Base-by-base conservation (phyloP, 2,329 filamentous ascomycete genomes). In the Paecilomyces niveus region DNA sequence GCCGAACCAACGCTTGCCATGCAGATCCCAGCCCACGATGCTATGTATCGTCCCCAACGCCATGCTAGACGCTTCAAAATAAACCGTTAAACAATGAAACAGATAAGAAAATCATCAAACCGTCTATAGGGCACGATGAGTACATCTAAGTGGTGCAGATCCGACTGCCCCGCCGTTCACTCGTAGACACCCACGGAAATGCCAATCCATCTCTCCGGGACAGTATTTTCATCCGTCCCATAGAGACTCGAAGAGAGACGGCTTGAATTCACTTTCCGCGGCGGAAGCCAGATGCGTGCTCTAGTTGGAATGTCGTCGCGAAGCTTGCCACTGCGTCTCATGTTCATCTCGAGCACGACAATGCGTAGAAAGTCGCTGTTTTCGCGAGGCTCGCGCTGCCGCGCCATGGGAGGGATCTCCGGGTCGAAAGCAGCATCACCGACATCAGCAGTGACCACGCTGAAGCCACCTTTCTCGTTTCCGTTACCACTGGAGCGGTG, bases 301-400 rank as follows among this genome's bases (percentile, higher is more conserved):
- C 79, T 77, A 21, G 83, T 82, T 15, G 80, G 76, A 9, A 74
- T 70, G 56, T 81, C 80, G 51, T 81, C 74, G 61, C 84, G 83
- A 52, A 87, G 74, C 72, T 87, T 87, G 57, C 85, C 85, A 60
- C 77, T 78, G 51, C 84, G 80, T 39, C 84, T 80, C 85, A 87
- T 87, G 68, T 87, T 86, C 84, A 87, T 86, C 71, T 87, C 85
- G 54, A 87, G 75, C 10, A 87, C 85, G 15, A 86, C 83, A 62
- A 87, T 80, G 35, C 85, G 80, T 53, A 87, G 71, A 67, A 87
- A 87, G 65, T 87, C 80, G 62, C 81, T 77, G 68, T 87, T 87
- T 66, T 87, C 85, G 55, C 85, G 76, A 29, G 83, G 81, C 65
- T 87, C 85, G n/a, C 85, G 78, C 63, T 83, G 83, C 10, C 83